These are phyloP conservation scores for Bothriochloa decipiens DNA, from an alignment of 176 grass and related monocot species.

Conservation along the genomic window DNA sequence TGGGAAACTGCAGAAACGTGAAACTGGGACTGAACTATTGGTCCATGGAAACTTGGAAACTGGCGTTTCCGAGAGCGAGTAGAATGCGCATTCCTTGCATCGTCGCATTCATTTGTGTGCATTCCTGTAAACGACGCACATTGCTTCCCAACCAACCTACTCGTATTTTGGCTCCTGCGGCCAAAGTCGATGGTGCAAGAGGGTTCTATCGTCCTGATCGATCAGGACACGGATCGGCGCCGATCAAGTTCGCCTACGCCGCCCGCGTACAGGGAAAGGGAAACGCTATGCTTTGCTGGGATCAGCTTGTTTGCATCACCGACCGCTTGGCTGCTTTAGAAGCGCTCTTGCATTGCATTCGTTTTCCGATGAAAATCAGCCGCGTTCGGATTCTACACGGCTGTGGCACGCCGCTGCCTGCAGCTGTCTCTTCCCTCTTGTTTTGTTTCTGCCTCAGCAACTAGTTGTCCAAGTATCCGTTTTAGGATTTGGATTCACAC, in stretches of 20 bases:
- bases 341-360: background rate
- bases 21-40: too few relatives aligned
- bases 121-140: background rate
- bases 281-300: background rate
- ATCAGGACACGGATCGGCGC: conserved; percentile 19
- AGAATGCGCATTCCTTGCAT: background rate
- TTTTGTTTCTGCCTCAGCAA: background rate
- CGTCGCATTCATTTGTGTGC: background rate
- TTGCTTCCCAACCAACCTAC: conserved; percentile 35
- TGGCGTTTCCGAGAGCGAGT: background rate
- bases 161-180: background rate
- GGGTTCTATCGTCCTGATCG: background rate
- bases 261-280: background rate
- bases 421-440: background rate
- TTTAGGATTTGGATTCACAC: background rate
- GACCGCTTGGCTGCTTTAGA: background rate
- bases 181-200: background rate
- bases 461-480: too few relatives aligned
- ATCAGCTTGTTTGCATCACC: conserved; percentile 17
- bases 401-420: too few relatives aligned
- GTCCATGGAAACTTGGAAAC: background rate
- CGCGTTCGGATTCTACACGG: too few relatives aligned
- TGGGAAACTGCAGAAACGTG: background rate
- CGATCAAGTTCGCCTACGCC: conserved; percentile 17
- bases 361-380: background rate